Evolutionary conservation across 495 filamentous ascomycete genomes (phyloP), one percentile per base, ranked within the genome.

Genomic region (Tirmania nivea): DNA sequence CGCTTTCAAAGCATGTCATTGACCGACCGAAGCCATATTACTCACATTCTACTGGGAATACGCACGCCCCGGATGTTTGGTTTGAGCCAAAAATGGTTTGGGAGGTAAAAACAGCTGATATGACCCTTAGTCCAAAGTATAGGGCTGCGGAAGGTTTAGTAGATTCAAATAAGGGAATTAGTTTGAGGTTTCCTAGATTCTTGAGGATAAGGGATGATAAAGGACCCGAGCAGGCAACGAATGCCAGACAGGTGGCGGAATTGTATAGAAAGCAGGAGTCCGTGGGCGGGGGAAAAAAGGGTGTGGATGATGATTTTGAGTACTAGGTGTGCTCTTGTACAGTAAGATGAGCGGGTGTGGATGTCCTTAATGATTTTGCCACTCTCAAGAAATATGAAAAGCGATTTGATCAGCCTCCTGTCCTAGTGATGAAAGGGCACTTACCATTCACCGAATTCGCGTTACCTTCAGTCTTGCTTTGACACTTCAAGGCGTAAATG

Each of bases 31-130:
- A 96, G 57, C 90, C 92, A 1, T 97, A 94, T 67, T 97, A 95
- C 65, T 70, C 77, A 1, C 92, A 97, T 63, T 84, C 80, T 7
- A 73, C 70, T 1, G 84, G 83, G 21, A 79, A 80, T 34, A 88
- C 92, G 61, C 82, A 94, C 60, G 90, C 96, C 66, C 90, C 90
- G 1, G 92, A 97, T 65, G 89, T 97, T 35, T 97, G 90, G 90
- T 92, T 97, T 65, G 90, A 96, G 68, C 85, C 89, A 4, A 78
- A 78, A 31, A 76, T 83, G 48, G 92, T 97, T 1, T 97, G 90
- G 90, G 90, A 97, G 67, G 87, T 96, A 56, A 95, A 89, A 68
- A 86, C 89, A 11, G 90, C 90, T 2, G 90, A 96, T 73, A 67
- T 97, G 60, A 95, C 87, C 4, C 75, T 97, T 6, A 87, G 81